Evolutionary conservation across 1,284 basidiomycete species (phyloP).

Genomic region (Inonotus obliquus): DNA sequence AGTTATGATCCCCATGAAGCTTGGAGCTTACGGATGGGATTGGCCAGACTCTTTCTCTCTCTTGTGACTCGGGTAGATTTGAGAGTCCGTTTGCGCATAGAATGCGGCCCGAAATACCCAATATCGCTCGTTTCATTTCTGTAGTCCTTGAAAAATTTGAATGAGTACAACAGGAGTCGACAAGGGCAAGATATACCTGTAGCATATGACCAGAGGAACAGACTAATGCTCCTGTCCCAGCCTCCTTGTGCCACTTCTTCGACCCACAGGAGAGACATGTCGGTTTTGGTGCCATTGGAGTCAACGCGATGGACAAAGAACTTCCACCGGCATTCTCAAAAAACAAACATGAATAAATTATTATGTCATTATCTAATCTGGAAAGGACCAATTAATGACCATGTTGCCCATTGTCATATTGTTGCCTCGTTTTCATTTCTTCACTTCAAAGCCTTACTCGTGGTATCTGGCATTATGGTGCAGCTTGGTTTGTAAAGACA

Average conservation of each 20-base stretch:
- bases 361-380: too few species aligned
- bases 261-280: constrained; percentile 70
- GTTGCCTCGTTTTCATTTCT: too few species aligned
- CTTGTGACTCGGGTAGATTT: constrained; percentile 51
- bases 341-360: too few species aligned
- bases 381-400: too few species aligned
- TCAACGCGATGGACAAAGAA: too few species aligned
- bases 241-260: constrained; percentile 74
- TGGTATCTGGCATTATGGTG: too few species aligned
- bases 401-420: too few species aligned
- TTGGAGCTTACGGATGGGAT: constrained; percentile 48
- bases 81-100: constrained; percentile 55
- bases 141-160: constrained; percentile 52
- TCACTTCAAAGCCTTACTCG: too few species aligned
- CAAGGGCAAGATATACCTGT: constrained; percentile 43
- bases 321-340: too few species aligned
- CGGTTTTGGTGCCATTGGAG: constrained; percentile 48
- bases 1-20: not conserved
- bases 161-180: not conserved
- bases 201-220: constrained; percentile 79
- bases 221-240: constrained; percentile 61
- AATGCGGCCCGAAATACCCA: constrained; percentile 52
- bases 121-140: constrained; percentile 65
- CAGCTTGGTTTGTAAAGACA: too few species aligned
- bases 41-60: constrained; percentile 42